Conservation (phyloP, 495 filamentous ascomycete species). For the Neurospora sp. region DNA sequence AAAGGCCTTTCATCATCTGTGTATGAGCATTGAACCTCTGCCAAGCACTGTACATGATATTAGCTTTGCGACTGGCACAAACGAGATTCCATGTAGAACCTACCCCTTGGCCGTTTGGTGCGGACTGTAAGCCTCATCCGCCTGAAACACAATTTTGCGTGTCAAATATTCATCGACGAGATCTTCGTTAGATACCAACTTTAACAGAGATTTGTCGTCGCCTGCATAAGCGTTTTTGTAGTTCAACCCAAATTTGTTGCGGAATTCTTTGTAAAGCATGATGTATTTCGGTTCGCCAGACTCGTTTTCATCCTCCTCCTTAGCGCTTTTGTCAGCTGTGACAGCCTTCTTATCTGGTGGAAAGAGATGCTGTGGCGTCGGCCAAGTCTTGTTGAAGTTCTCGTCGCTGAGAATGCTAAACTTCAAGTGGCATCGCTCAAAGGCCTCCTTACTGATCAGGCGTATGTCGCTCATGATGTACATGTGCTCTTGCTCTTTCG, state of each 20-base stretch:
- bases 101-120: constrained; percentile 31
- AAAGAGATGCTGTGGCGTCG: constrained; percentile 10
- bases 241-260: constrained; percentile 7
- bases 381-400: constrained; percentile 4
- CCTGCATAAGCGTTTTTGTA: not conserved
- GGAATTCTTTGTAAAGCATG: constrained; percentile 17
- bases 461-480: constrained; percentile 40
- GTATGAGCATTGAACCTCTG: constrained; percentile 44
- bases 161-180: constrained; percentile 32
- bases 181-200: too few relatives aligned
- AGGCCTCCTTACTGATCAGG: constrained; percentile 11
- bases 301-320: constrained; percentile 15
- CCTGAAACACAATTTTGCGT: constrained; percentile 40
- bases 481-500: constrained; percentile 40
- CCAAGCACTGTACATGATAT: constrained; percentile 35
- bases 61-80: not conserved
- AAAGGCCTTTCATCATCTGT: constrained; percentile 52
- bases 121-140: constrained; percentile 33
- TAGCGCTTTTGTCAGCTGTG: not conserved
- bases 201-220: not conserved
- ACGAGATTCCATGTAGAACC: not conserved
- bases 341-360: not conserved
- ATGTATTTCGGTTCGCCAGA: constrained; percentile 27
- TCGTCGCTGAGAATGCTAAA: constrained; percentile 35
- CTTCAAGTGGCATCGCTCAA: constrained; percentile 35